phyloP scores from a whole-genome alignment of 129 eudicot genomes.

The Arctium minus region DNA sequence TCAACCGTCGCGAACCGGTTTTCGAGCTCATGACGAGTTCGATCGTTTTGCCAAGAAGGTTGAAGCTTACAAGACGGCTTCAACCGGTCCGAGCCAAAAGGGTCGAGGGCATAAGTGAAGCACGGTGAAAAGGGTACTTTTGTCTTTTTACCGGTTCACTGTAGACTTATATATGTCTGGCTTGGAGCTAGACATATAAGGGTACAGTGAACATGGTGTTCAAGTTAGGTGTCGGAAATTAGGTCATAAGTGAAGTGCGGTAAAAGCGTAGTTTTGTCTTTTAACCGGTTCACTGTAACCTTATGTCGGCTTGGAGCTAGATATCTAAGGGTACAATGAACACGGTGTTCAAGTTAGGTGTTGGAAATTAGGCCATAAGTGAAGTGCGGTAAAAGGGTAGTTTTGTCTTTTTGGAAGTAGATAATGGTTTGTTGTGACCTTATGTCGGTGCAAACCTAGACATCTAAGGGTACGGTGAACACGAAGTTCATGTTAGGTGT shows the following conservation, averaged over 20 bases:
- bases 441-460: constrained; percentile 6
- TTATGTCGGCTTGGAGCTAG: constrained; percentile 10
- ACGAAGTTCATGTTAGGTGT: constrained; percentile 4
- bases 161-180: neutral
- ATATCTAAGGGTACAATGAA: neutral
- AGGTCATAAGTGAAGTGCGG: constrained; percentile 30
- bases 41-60: constrained; percentile 1
- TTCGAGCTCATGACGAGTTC: constrained; percentile 11
- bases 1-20: constrained; percentile 13
- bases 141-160: neutral
- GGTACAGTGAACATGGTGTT: neutral
- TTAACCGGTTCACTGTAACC: neutral
- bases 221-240: constrained; percentile 10
- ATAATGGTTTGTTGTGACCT: neutral
- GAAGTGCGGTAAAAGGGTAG: constrained; percentile 11
- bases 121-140: constrained; percentile 13
- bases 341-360: constrained; percentile 2
- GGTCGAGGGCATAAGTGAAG: constrained; percentile 41
- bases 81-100: constrained; percentile 39
- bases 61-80: constrained; percentile 27
- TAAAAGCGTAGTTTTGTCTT: constrained; percentile 12
- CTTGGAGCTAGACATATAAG: constrained; percentile 11
- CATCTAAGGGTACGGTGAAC: neutral
- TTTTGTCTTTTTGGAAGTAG: neutral
- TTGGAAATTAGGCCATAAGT: constrained; percentile 23